phyloP scores from a whole-genome alignment of 192 early-diverging fungal genomes.

The Coemansia sp. region DNA sequence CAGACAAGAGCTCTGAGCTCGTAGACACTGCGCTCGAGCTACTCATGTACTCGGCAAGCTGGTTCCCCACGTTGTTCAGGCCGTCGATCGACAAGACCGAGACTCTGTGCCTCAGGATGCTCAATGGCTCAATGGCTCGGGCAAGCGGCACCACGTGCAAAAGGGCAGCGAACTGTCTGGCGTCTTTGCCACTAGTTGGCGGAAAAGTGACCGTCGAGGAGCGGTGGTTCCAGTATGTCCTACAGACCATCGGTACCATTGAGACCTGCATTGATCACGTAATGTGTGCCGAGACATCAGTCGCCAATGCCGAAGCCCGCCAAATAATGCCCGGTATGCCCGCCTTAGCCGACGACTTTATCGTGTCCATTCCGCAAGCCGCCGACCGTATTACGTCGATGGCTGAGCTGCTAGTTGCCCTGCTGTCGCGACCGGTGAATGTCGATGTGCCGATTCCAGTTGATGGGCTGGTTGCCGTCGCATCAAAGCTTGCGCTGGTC shows the following conservation, averaged over 20 bases:
- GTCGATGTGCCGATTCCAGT: conserved; percentile 37
- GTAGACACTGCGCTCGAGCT: conserved; percentile 24
- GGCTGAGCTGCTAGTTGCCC: conserved; percentile 36
- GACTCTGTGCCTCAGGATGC: conserved; percentile 37
- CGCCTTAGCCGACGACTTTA: conserved; percentile 30
- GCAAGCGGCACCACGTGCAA: conserved; percentile 5
- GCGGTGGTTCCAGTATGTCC: conserved; percentile 47
- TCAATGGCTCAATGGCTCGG: conserved; percentile 21
- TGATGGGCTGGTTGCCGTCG: conserved; percentile 25
- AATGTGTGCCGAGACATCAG: conserved; percentile 24
- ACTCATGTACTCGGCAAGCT: conserved; percentile 43
- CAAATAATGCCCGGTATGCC: conserved; percentile 6
- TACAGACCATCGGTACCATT: conserved; percentile 46
- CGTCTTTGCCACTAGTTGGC: conserved; percentile 34
- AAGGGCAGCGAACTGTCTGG: conserved; percentile 23
- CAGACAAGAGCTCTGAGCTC: conserved; percentile 45
- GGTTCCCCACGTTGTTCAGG: conserved; percentile 54
- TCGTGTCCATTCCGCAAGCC: conserved; percentile 47
- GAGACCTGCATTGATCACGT: conserved; percentile 45
- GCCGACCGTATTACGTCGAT: conserved; percentile 49
- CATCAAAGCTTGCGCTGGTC: conserved; percentile 41
- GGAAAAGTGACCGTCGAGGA: conserved; percentile 49
- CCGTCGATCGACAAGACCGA: conserved; percentile 51
- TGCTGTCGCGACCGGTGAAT: conserved; percentile 38
- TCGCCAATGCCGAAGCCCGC: background rate